Base-by-base conservation (phyloP, 768 basidiomycete genomes). In the Russula sp. region DNA sequence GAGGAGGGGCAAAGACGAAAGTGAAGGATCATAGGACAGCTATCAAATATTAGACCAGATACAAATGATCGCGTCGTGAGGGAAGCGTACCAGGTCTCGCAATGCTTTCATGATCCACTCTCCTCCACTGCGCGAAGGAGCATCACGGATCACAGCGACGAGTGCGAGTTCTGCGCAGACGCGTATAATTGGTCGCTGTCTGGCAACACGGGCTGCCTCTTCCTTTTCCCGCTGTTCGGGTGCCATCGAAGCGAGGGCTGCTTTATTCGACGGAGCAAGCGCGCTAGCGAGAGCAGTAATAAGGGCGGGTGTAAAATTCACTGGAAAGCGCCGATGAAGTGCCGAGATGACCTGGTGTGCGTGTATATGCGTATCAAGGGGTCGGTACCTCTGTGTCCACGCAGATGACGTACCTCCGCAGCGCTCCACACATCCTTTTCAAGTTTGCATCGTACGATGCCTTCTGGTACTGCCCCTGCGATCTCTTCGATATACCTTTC, bases 401-500 rank as follows among this genome's bases (percentile, higher is more conserved):
- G 29, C 61, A 29, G 34, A 51, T 67, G 69, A 63, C 78, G 66
- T 63, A 96, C 97, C 81, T 98, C 95, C 18, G 93, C 89, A 32
- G 93, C 93, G 60, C 86, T 86, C 86, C 89, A 89, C 20, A 92
- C 81, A 68, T 99, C 96, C 66, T 87, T 86, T 73, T 97, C 96
- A 0, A 89, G 90, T 76, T 93, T 97, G 73, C 94, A 96, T 65
- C 88, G 83, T 9, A 74, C 74, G 43, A 94, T 77, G 5, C 97
- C 97, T 70, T 99, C 97, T 2, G 91, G 76, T 1, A 87, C 79
- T 7, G 94, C 95, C 11, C 85, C 84, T 1, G 88, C 90, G 64
- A 98, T 87, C 75, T 99, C 97, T 70, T 97, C 95, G 51, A 95
- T 80, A 71, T 99, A 98, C 74, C 97, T 98, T 76, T 93, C 93